Percentiles rank a stretch among this genome's conserved stretches.
Conservation (phyloP, 352 stramenopile genomes). For the Chrysophaeum taylorii region DNA sequence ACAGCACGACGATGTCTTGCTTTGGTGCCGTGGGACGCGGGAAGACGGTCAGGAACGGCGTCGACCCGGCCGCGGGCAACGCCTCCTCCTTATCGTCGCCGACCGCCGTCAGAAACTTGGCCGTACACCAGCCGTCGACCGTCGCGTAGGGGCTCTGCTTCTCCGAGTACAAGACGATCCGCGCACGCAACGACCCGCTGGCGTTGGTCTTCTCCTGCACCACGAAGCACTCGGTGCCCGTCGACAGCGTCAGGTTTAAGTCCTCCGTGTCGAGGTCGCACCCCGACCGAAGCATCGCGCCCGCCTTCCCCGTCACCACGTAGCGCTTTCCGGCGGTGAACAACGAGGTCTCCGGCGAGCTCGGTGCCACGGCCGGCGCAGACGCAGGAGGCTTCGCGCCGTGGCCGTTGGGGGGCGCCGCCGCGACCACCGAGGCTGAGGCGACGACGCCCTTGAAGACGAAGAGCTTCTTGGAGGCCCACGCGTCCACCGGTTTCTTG, state of each 20-base stretch:
- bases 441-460: neutral
- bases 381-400: too few relatives aligned
- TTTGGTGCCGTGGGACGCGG: neutral
- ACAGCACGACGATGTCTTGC: conserved; percentile 6
- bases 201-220: neutral
- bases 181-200: neutral
- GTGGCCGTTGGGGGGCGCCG: too few relatives aligned
- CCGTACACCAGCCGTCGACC: conserved; percentile 13
- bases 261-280: neutral
- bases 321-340: neutral
- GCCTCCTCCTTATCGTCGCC: neutral
- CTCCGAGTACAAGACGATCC: neutral
- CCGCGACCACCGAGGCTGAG: neutral
- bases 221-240: neutral
- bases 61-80: neutral
- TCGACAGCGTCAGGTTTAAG: neutral
- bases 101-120: neutral
- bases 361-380: neutral
- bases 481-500: neutral
- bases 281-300: neutral
- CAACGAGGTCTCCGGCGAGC: too few relatives aligned
- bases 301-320: conserved; percentile 1
- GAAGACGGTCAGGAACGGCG: neutral
- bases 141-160: neutral
- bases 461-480: conserved; percentile 14